A percentile compares a stretch with the other conserved stretches of the same genome.
phyloP scores from a whole-genome alignment of 2,329 filamentous ascomycete genomes.

The Trichophyton rubrum region DNA sequence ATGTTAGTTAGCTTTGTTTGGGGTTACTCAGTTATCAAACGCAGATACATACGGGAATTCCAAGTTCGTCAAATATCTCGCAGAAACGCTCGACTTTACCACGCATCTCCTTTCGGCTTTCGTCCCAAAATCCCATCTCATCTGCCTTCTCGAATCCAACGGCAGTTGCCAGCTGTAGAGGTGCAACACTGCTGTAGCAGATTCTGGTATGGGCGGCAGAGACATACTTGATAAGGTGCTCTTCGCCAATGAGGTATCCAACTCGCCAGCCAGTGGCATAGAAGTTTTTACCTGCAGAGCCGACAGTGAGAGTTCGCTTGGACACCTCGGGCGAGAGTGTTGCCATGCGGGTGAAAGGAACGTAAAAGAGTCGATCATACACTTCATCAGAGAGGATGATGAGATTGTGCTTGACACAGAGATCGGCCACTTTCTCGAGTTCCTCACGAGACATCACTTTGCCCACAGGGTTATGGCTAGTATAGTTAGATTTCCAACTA shows the following conservation, averaged over 20 bases:
- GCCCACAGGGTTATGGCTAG: slow-evolving; percentile 77
- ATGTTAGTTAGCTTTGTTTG: not conserved
- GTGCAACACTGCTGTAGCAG: slow-evolving; percentile 87
- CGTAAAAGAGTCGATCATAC: slow-evolving; percentile 90
- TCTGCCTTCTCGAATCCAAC: slow-evolving; percentile 91
- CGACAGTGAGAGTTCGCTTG: slow-evolving; percentile 78
- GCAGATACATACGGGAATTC: slow-evolving; percentile 41
- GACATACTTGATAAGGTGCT: slow-evolving; percentile 81
- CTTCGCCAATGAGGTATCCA: slow-evolving; percentile 83
- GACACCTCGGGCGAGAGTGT: slow-evolving; percentile 85
- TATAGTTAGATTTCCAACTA: not conserved
- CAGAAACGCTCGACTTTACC: slow-evolving; percentile 80
- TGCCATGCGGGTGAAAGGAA: slow-evolving; percentile 83
- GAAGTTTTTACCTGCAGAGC: slow-evolving; percentile 95
- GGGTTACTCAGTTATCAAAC: no score
- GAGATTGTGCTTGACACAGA: slow-evolving; percentile 86
- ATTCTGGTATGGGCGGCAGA: slow-evolving; percentile 88
- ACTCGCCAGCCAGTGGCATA: slow-evolving; percentile 97
- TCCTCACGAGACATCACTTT: slow-evolving; percentile 85
- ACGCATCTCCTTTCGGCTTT: slow-evolving; percentile 76
- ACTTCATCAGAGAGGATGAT: slow-evolving; percentile 89
- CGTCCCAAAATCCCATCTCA: slow-evolving; percentile 71
- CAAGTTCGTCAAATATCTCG: slow-evolving; percentile 62
- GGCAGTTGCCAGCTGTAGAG: slow-evolving; percentile 85
- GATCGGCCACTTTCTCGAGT: slow-evolving; percentile 67